Evolutionary conservation across 2,329 filamentous ascomycete genomes (phyloP).

Genomic region (Zymoseptoria tritici): DNA sequence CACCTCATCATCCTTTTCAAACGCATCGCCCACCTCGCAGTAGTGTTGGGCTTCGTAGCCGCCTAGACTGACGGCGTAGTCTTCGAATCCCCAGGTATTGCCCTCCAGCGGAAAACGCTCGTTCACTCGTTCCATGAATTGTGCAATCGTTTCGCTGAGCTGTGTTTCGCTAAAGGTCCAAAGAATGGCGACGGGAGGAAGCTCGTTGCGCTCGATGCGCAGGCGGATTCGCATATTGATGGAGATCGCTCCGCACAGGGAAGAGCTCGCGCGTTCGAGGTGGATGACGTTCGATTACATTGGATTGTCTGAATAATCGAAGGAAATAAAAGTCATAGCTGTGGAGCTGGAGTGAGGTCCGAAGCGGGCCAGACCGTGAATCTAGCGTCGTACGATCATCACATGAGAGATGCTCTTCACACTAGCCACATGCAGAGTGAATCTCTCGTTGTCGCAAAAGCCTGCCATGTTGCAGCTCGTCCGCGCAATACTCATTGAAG

Average conservation of each 20-base stretch:
- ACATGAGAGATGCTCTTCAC: too few species aligned
- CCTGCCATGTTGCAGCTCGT: too few species aligned
- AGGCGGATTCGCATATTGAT: conserved; percentile 62
- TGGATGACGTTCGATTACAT: background rate
- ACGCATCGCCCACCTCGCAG: conserved; percentile 58
- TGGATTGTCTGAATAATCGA: background rate
- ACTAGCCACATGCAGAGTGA: too few species aligned
- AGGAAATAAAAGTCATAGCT: background rate
- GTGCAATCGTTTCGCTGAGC: conserved; percentile 54
- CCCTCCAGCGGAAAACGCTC: conserved; percentile 74
- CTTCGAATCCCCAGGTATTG: conserved; percentile 75
- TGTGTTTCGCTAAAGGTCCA: conserved; percentile 52
- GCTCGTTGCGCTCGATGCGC: conserved; percentile 61
- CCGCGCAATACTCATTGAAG: too few species aligned
- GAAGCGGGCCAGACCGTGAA: too few species aligned
- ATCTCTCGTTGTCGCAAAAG: too few species aligned
- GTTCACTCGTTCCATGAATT: conserved; percentile 72
- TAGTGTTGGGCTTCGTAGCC: conserved; percentile 87
- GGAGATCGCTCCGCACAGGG: background rate
- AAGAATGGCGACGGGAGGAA: conserved; percentile 65
- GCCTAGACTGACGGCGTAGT: conserved; percentile 74
- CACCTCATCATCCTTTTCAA: conserved; percentile 79
- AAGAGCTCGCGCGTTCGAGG: background rate
- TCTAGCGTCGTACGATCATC: too few species aligned
- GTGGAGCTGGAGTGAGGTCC: background rate